Evolutionary conservation across 441 rosid species (phyloP), one percentile per base, ranked within the genome.

Genomic region (Adansonia grandidieri): DNA sequence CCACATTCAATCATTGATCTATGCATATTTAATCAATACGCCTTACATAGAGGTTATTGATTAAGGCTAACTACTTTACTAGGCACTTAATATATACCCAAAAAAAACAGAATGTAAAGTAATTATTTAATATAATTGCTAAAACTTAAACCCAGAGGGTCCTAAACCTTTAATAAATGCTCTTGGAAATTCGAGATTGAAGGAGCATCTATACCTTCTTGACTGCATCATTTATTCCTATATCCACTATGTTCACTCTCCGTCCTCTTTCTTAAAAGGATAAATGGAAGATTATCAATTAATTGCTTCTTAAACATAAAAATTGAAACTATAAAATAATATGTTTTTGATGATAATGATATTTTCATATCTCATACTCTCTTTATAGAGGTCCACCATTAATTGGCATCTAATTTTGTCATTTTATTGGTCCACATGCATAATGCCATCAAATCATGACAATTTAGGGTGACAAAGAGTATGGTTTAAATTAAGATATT

Each of bases 361-460:
- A 9, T 17, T 9, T 17, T 42, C 15, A 44, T 17, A 44, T 17
- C 51, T 42, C 17, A 17, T 66, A 42, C 32, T 17, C 28, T 17
- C 14, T 66, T 42, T 9, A 9, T 17, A 17, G 15, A 66, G 71
- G 53, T 66, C 71, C 53, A 66, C 9, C 50, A 1, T 28, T 47
- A 13, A 20, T 20, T 47, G 40, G 6, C 53, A 47, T 68, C 17
- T 68, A 68, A 68, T 20, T 11, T 20, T 11, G 58, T 69, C 58
- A 22, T 1, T 68, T 68, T 28, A 68, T 47, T 68, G 40, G 73
- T 69, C 73, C 58, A 48, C 58, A 22, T 48, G 19, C 5, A 48
- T 11, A 48, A 20, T 22, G 44, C 42, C 19, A 70, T 48, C 42
- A 1, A 66, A 42, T 66, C 51, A 17, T 66, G 51, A 42, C 51